These are phyloP conservation scores for Lomentospora prolificans DNA, from an alignment of 2,329 filamentous ascomycete species.

Conservation along the genomic window DNA sequence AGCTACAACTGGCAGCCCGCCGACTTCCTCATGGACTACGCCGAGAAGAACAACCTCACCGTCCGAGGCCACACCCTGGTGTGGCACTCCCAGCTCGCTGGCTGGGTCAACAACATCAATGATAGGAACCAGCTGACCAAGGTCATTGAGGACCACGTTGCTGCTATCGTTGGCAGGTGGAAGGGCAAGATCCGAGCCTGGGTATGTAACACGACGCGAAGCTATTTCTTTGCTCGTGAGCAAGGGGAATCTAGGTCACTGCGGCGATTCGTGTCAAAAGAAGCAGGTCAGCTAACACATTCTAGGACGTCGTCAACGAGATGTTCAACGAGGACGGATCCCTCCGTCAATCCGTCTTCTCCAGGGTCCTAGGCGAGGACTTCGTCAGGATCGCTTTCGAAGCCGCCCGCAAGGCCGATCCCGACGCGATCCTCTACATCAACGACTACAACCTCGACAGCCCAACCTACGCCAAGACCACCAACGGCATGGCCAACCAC, in stretches of 20 bases:
- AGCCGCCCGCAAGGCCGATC: conserved; percentile 57
- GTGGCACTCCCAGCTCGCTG: conserved; percentile 51
- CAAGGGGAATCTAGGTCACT: no score
- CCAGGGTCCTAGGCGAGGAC: conserved; percentile 56
- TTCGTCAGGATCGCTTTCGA: conserved; percentile 63
- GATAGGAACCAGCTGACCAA: conserved; percentile 40
- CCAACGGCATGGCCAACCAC: conserved; percentile 40
- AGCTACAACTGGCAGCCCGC: conserved; percentile 46
- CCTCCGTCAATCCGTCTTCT: conserved; percentile 54
- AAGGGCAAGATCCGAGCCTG: conserved; percentile 54
- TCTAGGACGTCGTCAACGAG: conserved; percentile 51
- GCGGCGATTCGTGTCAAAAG: no score
- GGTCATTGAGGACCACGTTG: conserved; percentile 52
- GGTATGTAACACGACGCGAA: no score
- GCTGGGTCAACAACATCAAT: conserved; percentile 48
- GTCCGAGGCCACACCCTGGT: conserved; percentile 58
- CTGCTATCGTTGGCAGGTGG: conserved; percentile 45
- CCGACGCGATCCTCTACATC: conserved; percentile 61
- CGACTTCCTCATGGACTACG: conserved; percentile 52
- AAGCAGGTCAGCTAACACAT: neutral
- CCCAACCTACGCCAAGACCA: conserved; percentile 46
- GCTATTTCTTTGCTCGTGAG: no score
- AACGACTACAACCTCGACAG: conserved; percentile 64
- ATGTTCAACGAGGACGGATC: conserved; percentile 53
- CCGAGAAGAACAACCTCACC: conserved; percentile 42